Percentiles rank a stretch among this genome's conserved stretches.
Conservation (phyloP, 176 grass and related monocot genomes). For the Triticum dicoccoides region DNA sequence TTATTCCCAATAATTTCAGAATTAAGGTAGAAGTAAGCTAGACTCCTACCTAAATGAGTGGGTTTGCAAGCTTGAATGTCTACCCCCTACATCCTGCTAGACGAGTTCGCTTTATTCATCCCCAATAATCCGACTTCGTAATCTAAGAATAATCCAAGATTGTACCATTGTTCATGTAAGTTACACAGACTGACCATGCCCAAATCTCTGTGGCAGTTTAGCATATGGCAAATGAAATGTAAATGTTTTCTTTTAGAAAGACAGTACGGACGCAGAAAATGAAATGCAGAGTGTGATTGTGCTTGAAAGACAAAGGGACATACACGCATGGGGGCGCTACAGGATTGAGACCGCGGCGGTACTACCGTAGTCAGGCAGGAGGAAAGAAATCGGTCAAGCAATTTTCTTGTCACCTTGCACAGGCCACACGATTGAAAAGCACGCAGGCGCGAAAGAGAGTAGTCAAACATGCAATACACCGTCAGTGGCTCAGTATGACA, state of each 20-base stretch:
- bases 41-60: not conserved
- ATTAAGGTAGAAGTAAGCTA: not conserved
- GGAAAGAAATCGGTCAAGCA: not conserved
- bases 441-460: not conserved
- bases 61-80: not conserved
- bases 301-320: not conserved
- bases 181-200: not conserved
- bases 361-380: not conserved
- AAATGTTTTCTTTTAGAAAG: no score
- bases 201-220: not conserved
- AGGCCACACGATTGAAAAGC: not conserved
- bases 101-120: not conserved
- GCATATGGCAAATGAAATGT: not conserved
- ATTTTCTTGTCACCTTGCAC: not conserved
- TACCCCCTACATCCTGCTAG: not conserved
- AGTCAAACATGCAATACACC: conserved; percentile 10
- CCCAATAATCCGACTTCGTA: no score
- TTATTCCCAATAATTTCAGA: not conserved
- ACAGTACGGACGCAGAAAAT: not conserved
- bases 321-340: not conserved
- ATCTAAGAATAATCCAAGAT: not conserved
- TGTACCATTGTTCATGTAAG: not conserved
- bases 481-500: conserved; percentile 19
- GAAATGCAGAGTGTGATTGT: no score
- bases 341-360: not conserved